Evolutionary conservation across 225 moss, liverwort and hornwort species (phyloP).

Genomic region (Physcomitrium patens): DNA sequence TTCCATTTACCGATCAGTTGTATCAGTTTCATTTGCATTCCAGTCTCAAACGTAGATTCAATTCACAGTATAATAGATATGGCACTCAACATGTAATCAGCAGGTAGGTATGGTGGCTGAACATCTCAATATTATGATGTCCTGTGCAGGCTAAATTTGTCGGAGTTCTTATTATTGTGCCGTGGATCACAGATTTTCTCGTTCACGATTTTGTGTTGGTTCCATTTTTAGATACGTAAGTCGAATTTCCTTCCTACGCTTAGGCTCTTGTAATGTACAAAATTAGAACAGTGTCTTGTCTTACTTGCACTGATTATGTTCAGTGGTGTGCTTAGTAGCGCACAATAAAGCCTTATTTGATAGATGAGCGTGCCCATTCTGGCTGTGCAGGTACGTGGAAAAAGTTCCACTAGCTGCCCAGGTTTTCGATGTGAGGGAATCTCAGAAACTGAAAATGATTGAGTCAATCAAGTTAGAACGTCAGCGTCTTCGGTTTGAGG

Average conservation of each 20-base stretch:
- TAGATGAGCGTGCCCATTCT: slow-evolving; percentile 7
- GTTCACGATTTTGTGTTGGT: slow-evolving; percentile 83
- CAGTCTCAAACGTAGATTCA: not conserved
- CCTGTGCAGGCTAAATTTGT: slow-evolving; percentile 91
- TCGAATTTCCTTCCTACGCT: slow-evolving; percentile 1
- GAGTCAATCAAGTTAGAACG: slow-evolving; percentile 79
- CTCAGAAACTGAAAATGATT: slow-evolving; percentile 81
- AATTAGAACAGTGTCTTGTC: slow-evolving; percentile 3
- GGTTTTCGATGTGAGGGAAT: slow-evolving; percentile 70
- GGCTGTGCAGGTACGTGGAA: slow-evolving; percentile 69
- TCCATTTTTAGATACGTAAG: slow-evolving; percentile 86
- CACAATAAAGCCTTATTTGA: slow-evolving; percentile 1
- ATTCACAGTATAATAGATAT: not conserved
- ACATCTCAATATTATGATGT: slow-evolving; percentile 1
- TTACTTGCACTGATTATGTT: not conserved
- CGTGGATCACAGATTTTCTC: slow-evolving; percentile 73
- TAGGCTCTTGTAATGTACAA: slow-evolving; percentile 14
- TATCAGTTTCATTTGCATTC: not conserved
- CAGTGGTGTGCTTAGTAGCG: too few relatives aligned
- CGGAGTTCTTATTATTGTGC: slow-evolving; percentile 74
- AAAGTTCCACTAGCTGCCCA: slow-evolving; percentile 86
- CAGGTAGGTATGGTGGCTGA: slow-evolving; percentile 15
- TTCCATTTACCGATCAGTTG: not conserved
- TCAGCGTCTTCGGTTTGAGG: slow-evolving; percentile 82
- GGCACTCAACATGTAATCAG: not conserved